These are phyloP conservation scores for Sapria himalayana DNA, from an alignment of 345 rosid species.

Conservation along the genomic window DNA sequence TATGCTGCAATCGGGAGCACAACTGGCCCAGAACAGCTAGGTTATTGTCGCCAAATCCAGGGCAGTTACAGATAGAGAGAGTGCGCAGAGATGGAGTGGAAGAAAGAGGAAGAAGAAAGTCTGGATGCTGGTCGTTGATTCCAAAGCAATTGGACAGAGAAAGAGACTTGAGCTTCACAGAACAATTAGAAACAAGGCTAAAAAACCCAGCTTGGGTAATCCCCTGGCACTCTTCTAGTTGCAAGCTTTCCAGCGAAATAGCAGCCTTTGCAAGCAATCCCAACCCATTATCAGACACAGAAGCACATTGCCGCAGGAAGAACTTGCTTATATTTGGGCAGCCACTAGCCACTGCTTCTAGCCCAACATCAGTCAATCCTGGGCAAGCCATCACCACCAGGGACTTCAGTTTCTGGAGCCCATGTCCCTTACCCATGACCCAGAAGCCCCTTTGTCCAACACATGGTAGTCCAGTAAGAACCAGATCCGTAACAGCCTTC, in stretches of 20 bases:
- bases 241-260: slow-evolving; percentile 48
- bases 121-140: slow-evolving; percentile 31
- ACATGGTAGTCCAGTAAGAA: slow-evolving; percentile 33
- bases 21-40: slow-evolving; percentile 46
- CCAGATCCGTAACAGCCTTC: slow-evolving; percentile 40
- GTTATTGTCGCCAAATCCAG: slow-evolving; percentile 61
- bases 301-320: slow-evolving; percentile 26
- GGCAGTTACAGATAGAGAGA: slow-evolving; percentile 50
- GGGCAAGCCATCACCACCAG: slow-evolving; percentile 39
- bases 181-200: slow-evolving; percentile 51
- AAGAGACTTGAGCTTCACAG: slow-evolving; percentile 44
- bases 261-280: slow-evolving; percentile 50
- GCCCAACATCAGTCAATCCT: slow-evolving; percentile 57
- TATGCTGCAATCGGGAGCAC: slow-evolving; percentile 48
- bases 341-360: slow-evolving; percentile 60
- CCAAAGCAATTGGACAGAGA: slow-evolving; percentile 57
- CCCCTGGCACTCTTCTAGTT: slow-evolving; percentile 87
- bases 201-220: slow-evolving; percentile 75
- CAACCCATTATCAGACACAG: slow-evolving; percentile 62
- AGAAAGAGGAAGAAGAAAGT: slow-evolving; percentile 15
- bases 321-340: slow-evolving; percentile 61
- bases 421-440: slow-evolving; percentile 86
- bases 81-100: slow-evolving; percentile 36
- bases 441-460: slow-evolving; percentile 81
- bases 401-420: slow-evolving; percentile 58